Conservation (phyloP, 192 early-diverging fungal genomes). For the Podila epicladia region DNA sequence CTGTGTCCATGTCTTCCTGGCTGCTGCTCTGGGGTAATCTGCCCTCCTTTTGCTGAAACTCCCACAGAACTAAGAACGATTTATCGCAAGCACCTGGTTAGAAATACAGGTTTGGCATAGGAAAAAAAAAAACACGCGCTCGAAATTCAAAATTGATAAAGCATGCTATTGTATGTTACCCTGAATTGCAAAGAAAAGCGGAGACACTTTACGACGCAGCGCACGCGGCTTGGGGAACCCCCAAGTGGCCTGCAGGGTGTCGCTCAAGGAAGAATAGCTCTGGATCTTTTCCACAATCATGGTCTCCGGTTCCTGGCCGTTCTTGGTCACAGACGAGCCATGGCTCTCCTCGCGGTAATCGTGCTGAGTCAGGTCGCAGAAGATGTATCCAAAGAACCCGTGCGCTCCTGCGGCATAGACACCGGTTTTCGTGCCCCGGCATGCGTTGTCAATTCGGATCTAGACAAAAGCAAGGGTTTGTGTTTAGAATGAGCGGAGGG, state of each 20-base stretch:
- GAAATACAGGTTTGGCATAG: not conserved
- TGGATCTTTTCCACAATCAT: slow-evolving; percentile 34
- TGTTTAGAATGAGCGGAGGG: not conserved
- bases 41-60: slow-evolving; percentile 44
- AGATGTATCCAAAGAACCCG: slow-evolving; percentile 88
- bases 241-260: slow-evolving; percentile 54
- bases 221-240: slow-evolving; percentile 49
- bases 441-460: slow-evolving; percentile 68
- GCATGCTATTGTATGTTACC: slow-evolving; percentile 31
- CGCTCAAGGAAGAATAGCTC: slow-evolving; percentile 48
- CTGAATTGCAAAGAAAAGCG: slow-evolving; percentile 60
- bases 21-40: slow-evolving; percentile 20
- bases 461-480: not conserved
- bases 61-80: slow-evolving; percentile 45
- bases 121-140: not conserved
- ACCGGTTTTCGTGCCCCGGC: slow-evolving; percentile 67
- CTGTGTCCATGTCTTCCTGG: slow-evolving; percentile 48
- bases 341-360: slow-evolving; percentile 62
- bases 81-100: not conserved
- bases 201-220: slow-evolving; percentile 58
- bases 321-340: slow-evolving; percentile 16
- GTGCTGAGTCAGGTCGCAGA: slow-evolving; percentile 80
- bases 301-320: slow-evolving; percentile 54
- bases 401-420: slow-evolving; percentile 72
- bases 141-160: not conserved